These are phyloP conservation scores for Microcera coccophila DNA, from an alignment of 2,329 filamentous ascomycete species.

Conservation along the genomic window DNA sequence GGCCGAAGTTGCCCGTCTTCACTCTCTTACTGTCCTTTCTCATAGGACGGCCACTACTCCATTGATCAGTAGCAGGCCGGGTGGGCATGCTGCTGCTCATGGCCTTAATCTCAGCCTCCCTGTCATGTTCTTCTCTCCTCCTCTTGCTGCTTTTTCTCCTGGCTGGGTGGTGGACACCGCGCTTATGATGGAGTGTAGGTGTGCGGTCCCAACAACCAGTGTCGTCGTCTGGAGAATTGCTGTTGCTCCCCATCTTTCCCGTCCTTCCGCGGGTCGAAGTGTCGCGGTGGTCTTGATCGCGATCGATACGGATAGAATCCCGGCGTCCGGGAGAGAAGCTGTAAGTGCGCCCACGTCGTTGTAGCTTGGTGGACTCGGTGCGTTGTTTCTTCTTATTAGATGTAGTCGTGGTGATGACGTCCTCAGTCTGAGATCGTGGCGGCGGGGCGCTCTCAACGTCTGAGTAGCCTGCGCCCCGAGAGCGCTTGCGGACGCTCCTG, in stretches of 20 bases:
- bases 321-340: conserved; percentile 60
- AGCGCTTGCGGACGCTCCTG: conserved; percentile 62
- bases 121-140: conserved; percentile 67
- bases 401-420: conserved; percentile 19
- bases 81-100: conserved; percentile 70
- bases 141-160: conserved; percentile 74
- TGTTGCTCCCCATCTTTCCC: conserved; percentile 12
- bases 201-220: conserved; percentile 30
- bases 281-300: conserved; percentile 14
- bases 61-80: conserved; percentile 57
- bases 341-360: conserved; percentile 49
- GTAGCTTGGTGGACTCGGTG: conserved; percentile 45
- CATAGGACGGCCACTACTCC: conserved; percentile 56
- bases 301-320: conserved; percentile 48
- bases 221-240: conserved; percentile 11
- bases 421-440: conserved; percentile 37
- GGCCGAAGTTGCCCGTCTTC: conserved; percentile 47
- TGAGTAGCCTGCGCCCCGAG: conserved; percentile 51
- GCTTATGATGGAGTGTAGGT: conserved; percentile 59
- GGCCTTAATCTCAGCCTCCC: conserved; percentile 84
- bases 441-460: conserved; percentile 45
- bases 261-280: conserved; percentile 21
- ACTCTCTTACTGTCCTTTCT: conserved; percentile 64
- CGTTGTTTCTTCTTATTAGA: conserved; percentile 43
- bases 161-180: conserved; percentile 54